Evolutionary conservation across 2,329 filamentous ascomycete genomes (phyloP).

Genomic region (Scortechinia acanthostroma): DNA sequence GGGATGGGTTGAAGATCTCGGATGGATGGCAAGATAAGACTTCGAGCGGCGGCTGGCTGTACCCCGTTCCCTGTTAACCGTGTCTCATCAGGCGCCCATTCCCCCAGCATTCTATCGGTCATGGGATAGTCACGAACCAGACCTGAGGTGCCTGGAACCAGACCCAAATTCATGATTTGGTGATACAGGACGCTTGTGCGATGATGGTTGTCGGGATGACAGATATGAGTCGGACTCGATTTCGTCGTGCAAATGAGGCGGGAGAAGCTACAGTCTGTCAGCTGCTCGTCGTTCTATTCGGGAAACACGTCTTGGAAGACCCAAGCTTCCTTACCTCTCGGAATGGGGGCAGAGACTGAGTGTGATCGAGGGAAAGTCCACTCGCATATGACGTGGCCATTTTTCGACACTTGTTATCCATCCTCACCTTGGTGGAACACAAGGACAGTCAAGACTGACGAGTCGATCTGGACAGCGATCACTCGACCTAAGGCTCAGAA

Average conservation of each 20-base stretch:
- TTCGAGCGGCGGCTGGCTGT: conserved; percentile 22
- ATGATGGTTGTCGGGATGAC: no score
- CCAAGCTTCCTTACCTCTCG: conserved; percentile 21
- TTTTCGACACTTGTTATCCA: conserved; percentile 19
- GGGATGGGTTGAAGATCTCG: conserved; percentile 21
- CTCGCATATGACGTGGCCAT: conserved; percentile 27
- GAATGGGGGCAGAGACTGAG: conserved; percentile 24
- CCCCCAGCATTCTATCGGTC: no score
- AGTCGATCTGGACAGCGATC: no score
- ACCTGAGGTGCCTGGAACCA: no score
- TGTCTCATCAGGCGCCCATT: no score
- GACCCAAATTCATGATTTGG: no score
- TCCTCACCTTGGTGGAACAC: not conserved
- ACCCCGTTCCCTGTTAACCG: no score
- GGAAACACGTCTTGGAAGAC: conserved; percentile 4
- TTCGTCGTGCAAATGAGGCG: conserved; percentile 27
- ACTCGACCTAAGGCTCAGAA: no score
- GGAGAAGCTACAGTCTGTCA: conserved; percentile 19
- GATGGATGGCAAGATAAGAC: conserved; percentile 23
- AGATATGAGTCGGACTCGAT: conserved; percentile 24
- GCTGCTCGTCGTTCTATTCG: not conserved
- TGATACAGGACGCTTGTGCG: no score
- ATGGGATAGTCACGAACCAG: no score
- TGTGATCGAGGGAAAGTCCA: conserved; percentile 17
- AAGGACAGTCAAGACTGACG: no score